Percentiles rank a stretch among this genome's conserved stretches.
phyloP scores from a whole-genome alignment of 2,329 filamentous ascomycete species.

The Dryadomyces sulphureus region DNA sequence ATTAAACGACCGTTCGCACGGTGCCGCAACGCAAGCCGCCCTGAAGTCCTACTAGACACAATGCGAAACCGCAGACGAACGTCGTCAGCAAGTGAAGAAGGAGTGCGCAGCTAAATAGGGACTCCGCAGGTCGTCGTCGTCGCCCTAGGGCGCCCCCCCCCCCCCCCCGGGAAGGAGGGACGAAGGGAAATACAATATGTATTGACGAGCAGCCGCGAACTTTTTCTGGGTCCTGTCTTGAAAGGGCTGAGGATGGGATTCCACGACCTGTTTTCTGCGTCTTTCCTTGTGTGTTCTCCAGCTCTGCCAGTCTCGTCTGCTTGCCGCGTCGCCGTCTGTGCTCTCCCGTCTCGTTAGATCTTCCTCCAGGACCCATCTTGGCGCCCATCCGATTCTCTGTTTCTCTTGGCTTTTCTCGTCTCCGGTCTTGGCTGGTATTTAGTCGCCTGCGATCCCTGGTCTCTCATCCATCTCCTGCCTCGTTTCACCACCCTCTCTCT shows the following conservation, averaged over 20 bases:
- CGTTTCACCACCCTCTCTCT: neutral
- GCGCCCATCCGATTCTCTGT: too few species aligned
- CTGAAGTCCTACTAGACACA: neutral
- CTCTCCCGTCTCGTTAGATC: too few species aligned
- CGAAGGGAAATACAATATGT: neutral
- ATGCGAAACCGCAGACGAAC: neutral
- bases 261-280: neutral
- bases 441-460: neutral
- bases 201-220: neutral
- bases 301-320: neutral
- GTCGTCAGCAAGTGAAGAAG: neutral
- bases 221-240: too few species aligned
- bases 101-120: neutral
- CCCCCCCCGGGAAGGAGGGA: neutral
- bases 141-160: neutral
- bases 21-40: neutral
- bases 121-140: neutral
- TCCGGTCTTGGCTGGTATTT: neutral
- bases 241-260: neutral
- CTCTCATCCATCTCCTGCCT: neutral
- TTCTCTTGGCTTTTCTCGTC: neutral
- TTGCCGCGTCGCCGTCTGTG: too few species aligned
- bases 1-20: neutral
- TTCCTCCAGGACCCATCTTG: too few species aligned
- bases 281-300: neutral